phyloP scores from a whole-genome alignment of 1,139 yeast genomes.

The Diutina scorzettiae region DNA sequence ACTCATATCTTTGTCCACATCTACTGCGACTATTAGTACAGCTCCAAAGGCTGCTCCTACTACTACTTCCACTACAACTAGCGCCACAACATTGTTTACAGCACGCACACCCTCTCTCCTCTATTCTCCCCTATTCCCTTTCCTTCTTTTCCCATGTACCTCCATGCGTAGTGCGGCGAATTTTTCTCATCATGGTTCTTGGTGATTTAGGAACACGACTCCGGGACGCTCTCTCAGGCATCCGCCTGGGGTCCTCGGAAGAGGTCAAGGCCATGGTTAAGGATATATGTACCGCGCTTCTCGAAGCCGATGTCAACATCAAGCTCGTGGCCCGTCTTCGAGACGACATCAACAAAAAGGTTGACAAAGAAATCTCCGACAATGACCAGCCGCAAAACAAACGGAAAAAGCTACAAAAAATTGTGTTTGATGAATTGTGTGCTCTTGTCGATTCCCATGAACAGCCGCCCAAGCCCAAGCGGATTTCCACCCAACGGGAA shows the following conservation, averaged over 20 bases:
- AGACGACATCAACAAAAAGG: slow-evolving; percentile 52
- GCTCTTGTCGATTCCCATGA: slow-evolving; percentile 62
- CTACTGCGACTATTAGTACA: no score
- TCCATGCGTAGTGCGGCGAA: no score
- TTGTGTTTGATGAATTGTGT: slow-evolving; percentile 87
- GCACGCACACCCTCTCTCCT: no score
- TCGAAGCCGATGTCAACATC: slow-evolving; percentile 89
- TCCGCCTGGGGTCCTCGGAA: slow-evolving; percentile 29
- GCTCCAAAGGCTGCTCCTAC: no score
- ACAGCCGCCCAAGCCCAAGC: slow-evolving; percentile 77
- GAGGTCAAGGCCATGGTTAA: slow-evolving; percentile 52
- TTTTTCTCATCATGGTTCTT: slow-evolving; percentile 67
- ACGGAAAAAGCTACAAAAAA: slow-evolving; percentile 75
- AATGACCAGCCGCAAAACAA: slow-evolving; percentile 48
- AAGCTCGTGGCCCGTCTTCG: slow-evolving; percentile 68
- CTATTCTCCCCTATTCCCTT: no score
- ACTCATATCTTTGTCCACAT: no score
- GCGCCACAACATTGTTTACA: no score
- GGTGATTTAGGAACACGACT: slow-evolving; percentile 90
- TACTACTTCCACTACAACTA: no score
- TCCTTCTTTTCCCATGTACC: no score
- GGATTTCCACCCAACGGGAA: slow-evolving; percentile 18
- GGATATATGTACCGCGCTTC: slow-evolving; percentile 78
- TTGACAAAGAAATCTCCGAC: slow-evolving; percentile 35
- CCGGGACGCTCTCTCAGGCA: slow-evolving; percentile 56